Evolutionary conservation across 495 filamentous ascomycete genomes (phyloP), one percentile per base, ranked within the genome.

Genomic region (Podospora tetraspora): DNA sequence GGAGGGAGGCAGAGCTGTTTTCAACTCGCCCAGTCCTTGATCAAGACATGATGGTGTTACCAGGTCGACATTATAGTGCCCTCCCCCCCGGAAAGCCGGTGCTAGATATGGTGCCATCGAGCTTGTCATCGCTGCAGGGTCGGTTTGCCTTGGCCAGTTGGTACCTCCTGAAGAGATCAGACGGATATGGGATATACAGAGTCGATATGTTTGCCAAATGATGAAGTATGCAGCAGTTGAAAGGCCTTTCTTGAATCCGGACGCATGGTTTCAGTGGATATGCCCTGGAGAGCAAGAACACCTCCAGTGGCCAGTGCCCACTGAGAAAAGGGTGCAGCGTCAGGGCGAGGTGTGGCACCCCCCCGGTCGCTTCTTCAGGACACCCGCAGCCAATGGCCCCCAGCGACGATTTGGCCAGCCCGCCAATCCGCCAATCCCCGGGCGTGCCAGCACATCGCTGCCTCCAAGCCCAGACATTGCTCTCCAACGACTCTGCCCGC

Each of bases 391-490:
- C 57, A 61, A 34, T 23, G 63, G 22, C 58, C 21, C n/a, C 58
- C 58, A 24, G 58, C 58, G 22, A 29, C 59, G 27, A 60, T 60
- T 60, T 19, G 59, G 16, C 27, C 64, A 22, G 29, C 59, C 58
- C 62, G 37, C 62, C 64, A 69, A 43, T 69, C 67, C 72, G 65
- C 77, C 76, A 79, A 75, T 77, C 67, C 72, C 67, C 68, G 69
- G 59, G 69, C 74, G 61, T 73, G 77, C 76, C 74, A 76, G 74
- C 77, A 74, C 77, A 76, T 78, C 77, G 74, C 74, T 70, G 68
- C 66, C 66, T 61, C 68, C 67, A 70, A 73, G 72, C 77, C 75
- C 75, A 66, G 72, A 77, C 74, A 71, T 61, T 67, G 67, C 62
- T 60, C 62, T 60, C 62, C 67, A 63, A 68, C 61, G 59, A 69